These are phyloP conservation scores for Vitis vinifera DNA, from an alignment of 164 flowering plant species.

Conservation along the genomic window DNA sequence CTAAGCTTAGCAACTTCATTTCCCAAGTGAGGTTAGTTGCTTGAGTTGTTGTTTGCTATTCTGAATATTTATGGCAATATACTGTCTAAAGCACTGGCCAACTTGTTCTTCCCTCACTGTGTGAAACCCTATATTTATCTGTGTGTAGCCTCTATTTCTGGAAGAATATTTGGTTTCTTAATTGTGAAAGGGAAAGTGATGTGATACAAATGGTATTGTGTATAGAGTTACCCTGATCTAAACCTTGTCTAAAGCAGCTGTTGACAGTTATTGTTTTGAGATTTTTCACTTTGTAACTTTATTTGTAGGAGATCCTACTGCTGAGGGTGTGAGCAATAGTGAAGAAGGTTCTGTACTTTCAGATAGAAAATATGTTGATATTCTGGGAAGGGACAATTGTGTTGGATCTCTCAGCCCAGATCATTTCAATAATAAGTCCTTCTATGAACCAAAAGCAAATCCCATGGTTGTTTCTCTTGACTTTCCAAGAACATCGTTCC, in stretches of 20 bases:
- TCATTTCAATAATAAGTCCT: constrained; percentile 15
- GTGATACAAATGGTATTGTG: background rate
- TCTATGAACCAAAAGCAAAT: constrained; percentile 5
- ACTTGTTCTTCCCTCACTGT: too few species aligned
- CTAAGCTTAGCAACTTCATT: too few species aligned
- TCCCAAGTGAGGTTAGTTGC: too few species aligned
- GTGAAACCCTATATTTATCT: background rate
- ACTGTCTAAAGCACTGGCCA: too few species aligned
- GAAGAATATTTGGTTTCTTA: background rate
- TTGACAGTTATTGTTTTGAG: background rate
- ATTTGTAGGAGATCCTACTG: constrained; percentile 8
- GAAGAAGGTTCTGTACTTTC: constrained; percentile 18
- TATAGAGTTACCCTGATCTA: background rate
- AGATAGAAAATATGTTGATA: background rate
- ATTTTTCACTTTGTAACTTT: background rate
- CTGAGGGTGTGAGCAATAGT: background rate
- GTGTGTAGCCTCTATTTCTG: background rate
- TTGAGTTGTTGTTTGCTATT: too few species aligned
- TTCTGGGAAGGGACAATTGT: constrained; percentile 13
- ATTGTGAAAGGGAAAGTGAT: background rate
- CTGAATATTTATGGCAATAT: too few species aligned
- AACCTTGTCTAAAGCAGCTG: background rate
- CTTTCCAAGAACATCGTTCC: constrained; percentile 11
- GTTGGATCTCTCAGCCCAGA: constrained; percentile 4
- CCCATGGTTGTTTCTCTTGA: constrained; percentile 12